Conservation (phyloP, 1,139 yeast genomes). For the Magnusiomyces tetraspermus region DNA sequence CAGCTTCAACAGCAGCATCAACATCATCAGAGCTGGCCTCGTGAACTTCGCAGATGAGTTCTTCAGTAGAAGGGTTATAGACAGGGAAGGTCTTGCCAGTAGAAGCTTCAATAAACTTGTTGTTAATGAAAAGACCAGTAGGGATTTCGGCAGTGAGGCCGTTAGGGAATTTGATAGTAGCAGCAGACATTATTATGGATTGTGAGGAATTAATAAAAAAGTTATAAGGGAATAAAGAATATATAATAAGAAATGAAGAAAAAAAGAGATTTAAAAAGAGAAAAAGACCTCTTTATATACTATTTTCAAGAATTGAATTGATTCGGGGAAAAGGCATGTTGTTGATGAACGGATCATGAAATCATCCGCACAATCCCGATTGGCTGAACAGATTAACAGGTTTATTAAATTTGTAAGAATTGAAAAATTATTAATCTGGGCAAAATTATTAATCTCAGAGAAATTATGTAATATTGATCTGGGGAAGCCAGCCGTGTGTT, state of each 20-base stretch:
- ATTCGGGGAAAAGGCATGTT: not conserved
- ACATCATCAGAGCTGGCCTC: constrained; percentile 48
- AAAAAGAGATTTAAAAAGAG: not conserved
- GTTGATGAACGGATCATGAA: not conserved
- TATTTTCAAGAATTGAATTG: not conserved
- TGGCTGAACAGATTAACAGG: too few species aligned
- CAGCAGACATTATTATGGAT: not conserved
- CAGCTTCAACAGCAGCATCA: constrained; percentile 48
- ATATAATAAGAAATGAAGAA: not conserved
- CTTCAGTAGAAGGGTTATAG: constrained; percentile 51
- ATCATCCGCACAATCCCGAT: too few species aligned
- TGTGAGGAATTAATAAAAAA: not conserved
- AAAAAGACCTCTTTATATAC: not conserved
- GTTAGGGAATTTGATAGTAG: constrained; percentile 48
- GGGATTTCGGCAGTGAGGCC: constrained; percentile 55
- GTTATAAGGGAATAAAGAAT: not conserved
- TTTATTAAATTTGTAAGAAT: too few species aligned
- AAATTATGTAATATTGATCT: too few species aligned
- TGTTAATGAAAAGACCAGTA: constrained; percentile 57
- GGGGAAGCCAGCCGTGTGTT: too few species aligned
- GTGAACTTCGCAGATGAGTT: constrained; percentile 40
- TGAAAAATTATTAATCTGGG: too few species aligned
- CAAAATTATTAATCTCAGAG: too few species aligned
- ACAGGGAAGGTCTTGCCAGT: constrained; percentile 46
- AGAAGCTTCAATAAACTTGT: constrained; percentile 43